phyloP scores from a whole-genome alignment of 257 asterid genomes.

The Solanum dulcamara region DNA sequence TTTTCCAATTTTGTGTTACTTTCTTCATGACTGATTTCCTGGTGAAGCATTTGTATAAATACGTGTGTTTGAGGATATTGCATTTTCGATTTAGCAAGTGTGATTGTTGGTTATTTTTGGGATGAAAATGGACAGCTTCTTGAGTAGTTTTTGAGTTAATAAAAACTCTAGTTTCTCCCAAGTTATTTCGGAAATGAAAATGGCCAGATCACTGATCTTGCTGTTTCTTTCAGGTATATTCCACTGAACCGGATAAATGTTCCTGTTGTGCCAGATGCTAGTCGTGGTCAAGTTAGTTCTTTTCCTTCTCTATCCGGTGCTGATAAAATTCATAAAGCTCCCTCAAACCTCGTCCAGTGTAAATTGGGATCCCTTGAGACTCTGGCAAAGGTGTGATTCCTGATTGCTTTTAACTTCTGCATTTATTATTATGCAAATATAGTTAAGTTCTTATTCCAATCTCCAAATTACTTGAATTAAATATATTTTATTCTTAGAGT shows the following conservation, averaged over 20 bases:
- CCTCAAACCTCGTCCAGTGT: constrained; percentile 60
- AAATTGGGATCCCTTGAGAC: constrained; percentile 58
- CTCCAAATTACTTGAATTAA: neutral
- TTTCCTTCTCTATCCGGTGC: constrained; percentile 57
- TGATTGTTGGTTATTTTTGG: neutral
- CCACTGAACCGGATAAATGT: constrained; percentile 66
- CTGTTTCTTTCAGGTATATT: constrained; percentile 46
- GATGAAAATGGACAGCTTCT: neutral
- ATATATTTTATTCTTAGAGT: neutral
- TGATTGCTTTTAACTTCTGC: neutral
- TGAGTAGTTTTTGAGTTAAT: neutral
- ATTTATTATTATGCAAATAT: neutral
- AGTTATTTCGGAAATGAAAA: neutral
- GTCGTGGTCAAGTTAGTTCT: constrained; percentile 28
- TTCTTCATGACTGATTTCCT: neutral
- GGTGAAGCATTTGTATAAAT: neutral
- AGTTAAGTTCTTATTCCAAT: neutral
- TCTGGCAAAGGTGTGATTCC: constrained; percentile 53
- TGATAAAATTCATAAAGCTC: constrained; percentile 46
- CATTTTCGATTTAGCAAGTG: neutral
- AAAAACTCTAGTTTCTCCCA: neutral
- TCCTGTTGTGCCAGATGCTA: constrained; percentile 16
- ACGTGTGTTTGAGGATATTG: neutral
- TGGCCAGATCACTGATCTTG: neutral
- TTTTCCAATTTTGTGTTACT: neutral